Conservation (phyloP, 306 rosid species). For the Ormosia semicastrata region DNA sequence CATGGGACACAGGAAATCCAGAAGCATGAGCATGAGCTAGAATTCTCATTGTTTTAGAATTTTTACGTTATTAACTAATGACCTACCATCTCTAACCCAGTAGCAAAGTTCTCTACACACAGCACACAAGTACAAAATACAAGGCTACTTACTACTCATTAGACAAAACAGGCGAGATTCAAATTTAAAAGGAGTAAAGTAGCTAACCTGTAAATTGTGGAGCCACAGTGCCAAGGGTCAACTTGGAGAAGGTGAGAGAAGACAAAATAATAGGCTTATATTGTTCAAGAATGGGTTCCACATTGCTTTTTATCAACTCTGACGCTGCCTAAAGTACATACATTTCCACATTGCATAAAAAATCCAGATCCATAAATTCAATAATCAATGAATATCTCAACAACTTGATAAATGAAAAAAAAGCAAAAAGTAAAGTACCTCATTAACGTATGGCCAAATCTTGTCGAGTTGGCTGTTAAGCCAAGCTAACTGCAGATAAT, state of each 20-base stretch:
- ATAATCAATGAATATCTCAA: neutral
- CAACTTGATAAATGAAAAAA: neutral
- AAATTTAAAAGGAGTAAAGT: neutral
- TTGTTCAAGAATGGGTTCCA: conserved; percentile 84
- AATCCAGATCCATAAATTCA: neutral
- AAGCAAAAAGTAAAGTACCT: conserved; percentile 43
- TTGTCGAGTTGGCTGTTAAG: conserved; percentile 59
- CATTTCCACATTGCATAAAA: conserved; percentile 19
- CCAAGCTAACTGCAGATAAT: conserved; percentile 72
- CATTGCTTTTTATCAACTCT: conserved; percentile 63
- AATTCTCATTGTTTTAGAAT: neutral
- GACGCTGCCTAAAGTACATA: conserved; percentile 68
- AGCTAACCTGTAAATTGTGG: conserved; percentile 84
- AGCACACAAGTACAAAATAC: neutral
- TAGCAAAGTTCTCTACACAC: neutral
- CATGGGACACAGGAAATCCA: neutral
- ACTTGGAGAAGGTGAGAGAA: conserved; percentile 76
- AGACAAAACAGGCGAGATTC: neutral
- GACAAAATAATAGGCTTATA: conserved; percentile 62
- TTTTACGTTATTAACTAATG: neutral
- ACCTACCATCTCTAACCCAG: neutral
- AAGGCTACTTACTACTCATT: neutral
- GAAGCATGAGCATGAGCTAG: neutral
- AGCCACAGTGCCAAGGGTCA: conserved; percentile 92
- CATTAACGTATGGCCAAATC: conserved; percentile 82